Percentiles rank a stretch among this genome's conserved stretches.
Evolutionary conservation across 345 rosid genomes (phyloP).

Genomic region (Gossypium bickii): DNA sequence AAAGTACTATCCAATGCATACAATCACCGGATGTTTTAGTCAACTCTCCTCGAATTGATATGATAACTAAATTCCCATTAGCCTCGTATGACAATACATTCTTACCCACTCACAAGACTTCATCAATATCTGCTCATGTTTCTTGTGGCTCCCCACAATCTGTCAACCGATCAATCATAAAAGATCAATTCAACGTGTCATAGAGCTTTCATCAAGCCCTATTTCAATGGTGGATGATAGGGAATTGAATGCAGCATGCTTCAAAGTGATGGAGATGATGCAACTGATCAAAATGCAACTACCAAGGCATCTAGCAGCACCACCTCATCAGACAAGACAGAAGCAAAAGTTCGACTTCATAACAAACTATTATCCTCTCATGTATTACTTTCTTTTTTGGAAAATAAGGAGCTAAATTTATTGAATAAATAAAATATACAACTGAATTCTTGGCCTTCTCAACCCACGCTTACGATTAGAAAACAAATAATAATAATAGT

Average conservation of each 20-base stretch:
- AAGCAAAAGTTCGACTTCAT: constrained; percentile 51
- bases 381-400: too few relatives aligned
- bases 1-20: neutral
- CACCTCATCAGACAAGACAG: constrained; percentile 62
- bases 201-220: constrained; percentile 42
- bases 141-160: constrained; percentile 52
- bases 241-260: constrained; percentile 52
- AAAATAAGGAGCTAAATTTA: too few relatives aligned
- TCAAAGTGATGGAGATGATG: constrained; percentile 48
- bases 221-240: constrained; percentile 56
- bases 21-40: constrained; percentile 93
- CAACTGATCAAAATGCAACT: constrained; percentile 83
- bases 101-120: constrained; percentile 44
- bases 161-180: constrained; percentile 64
- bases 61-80: constrained; percentile 84
- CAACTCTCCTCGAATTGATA: constrained; percentile 91
- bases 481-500: too few relatives aligned
- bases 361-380: too few relatives aligned
- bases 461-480: too few relatives aligned
- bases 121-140: constrained; percentile 67
- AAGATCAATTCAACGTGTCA: constrained; percentile 69
- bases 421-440: too few relatives aligned
- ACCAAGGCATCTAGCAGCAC: constrained; percentile 76
- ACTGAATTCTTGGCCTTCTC: too few relatives aligned
- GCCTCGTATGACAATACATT: constrained; percentile 76